Evolutionary conservation across 305 asterid species (phyloP).

Genomic region (Ruellia speciosa): DNA sequence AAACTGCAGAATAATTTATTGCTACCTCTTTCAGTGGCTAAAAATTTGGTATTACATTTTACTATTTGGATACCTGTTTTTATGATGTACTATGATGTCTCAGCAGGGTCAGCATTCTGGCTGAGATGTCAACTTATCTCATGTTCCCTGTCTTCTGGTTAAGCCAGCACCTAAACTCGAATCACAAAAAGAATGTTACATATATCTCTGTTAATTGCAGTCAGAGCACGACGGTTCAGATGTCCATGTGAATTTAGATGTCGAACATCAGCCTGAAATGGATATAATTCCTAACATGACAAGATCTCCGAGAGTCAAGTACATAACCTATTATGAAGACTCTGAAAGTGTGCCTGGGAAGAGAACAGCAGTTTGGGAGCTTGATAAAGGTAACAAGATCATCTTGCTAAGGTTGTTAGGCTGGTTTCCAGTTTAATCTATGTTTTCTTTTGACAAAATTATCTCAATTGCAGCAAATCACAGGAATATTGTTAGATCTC

Average conservation of each 20-base stretch:
- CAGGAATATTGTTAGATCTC: conserved; percentile 85
- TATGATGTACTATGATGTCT: conserved; percentile 1
- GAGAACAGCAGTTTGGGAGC: conserved; percentile 99
- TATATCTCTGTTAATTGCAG: conserved; percentile 38
- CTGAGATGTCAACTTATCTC: conserved; percentile 3
- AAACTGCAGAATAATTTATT: neutral
- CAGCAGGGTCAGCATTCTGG: neutral
- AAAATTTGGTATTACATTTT: neutral
- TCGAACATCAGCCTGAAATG: conserved; percentile 62
- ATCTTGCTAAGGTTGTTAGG: neutral
- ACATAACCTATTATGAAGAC: conserved; percentile 96
- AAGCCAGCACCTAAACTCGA: conserved; percentile 12
- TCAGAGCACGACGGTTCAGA: conserved; percentile 95
- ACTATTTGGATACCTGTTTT: neutral
- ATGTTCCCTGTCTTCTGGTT: conserved; percentile 18
- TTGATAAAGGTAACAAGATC: conserved; percentile 68
- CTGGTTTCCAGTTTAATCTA: neutral
- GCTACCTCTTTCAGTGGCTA: neutral
- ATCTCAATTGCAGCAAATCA: conserved; percentile 68
- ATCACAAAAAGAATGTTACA: conserved; percentile 10
- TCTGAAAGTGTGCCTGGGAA: conserved; percentile 87
- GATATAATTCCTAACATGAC: conserved; percentile 91
- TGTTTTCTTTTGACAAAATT: conserved; percentile 13
- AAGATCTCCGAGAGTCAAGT: conserved; percentile 71
- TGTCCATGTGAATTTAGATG: conserved; percentile 73